These are phyloP conservation scores for barrel medic (Medicago truncatula) DNA, from an alignment of 306 rosid genomes.

Conservation along the genomic window DNA sequence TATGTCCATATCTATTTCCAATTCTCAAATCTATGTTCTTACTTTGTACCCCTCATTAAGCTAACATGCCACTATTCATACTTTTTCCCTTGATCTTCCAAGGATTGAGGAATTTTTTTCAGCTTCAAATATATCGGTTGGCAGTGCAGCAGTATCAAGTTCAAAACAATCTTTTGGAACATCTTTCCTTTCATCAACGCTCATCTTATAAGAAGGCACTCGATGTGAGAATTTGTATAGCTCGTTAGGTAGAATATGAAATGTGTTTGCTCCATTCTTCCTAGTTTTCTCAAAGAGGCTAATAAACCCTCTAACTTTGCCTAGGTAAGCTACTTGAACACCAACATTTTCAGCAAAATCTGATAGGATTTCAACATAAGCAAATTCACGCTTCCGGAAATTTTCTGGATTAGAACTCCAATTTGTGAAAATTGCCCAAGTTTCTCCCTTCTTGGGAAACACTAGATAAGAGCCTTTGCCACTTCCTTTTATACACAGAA, in stretches of 20 bases:
- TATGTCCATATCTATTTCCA: too few species aligned
- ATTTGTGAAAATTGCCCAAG: too few species aligned
- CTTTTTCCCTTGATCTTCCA: too few species aligned
- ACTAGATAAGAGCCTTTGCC: too few species aligned
- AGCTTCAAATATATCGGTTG: constrained; percentile 43
- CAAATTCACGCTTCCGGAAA: too few species aligned
- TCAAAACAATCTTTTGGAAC: constrained; percentile 84
- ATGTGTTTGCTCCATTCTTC: constrained; percentile 43
- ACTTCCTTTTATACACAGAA: too few species aligned
- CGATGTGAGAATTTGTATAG: constrained; percentile 78
- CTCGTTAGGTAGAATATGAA: constrained; percentile 61
- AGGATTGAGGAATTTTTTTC: neutral
- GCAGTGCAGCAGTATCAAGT: constrained; percentile 80
- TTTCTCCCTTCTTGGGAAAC: too few species aligned
- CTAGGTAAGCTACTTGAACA: constrained; percentile 58
- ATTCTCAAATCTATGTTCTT: too few species aligned
- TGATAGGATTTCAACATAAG: constrained; percentile 43
- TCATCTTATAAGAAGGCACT: constrained; percentile 74
- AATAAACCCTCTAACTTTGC: constrained; percentile 68
- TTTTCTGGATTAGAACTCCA: too few species aligned
- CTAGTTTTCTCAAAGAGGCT: constrained; percentile 33
- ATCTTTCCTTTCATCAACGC: constrained; percentile 69
- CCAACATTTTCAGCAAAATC: constrained; percentile 62
- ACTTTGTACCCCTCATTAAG: too few species aligned
- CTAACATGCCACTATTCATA: too few species aligned